These are phyloP conservation scores for Amyloporia xantha DNA, from an alignment of 768 basidiomycete species.

Conservation along the genomic window DNA sequence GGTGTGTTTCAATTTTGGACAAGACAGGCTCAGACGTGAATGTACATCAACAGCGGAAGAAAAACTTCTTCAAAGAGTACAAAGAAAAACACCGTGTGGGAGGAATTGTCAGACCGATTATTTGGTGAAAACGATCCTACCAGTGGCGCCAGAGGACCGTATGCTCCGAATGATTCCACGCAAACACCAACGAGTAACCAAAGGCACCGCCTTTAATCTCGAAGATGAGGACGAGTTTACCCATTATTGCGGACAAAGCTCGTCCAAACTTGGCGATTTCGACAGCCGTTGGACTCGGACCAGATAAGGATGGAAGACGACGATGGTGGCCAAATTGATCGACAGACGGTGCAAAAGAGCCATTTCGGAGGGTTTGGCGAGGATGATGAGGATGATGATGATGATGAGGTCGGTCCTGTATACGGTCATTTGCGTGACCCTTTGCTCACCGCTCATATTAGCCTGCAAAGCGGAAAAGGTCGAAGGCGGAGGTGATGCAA, in stretches of 20 bases:
- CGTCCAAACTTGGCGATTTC: slow-evolving; percentile 46
- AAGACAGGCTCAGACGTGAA: neutral
- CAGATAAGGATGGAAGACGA: slow-evolving; percentile 50
- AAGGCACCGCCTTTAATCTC: slow-evolving; percentile 77
- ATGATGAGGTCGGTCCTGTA: slow-evolving; percentile 33
- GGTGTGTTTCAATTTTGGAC: slow-evolving; percentile 36
- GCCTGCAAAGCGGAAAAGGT: slow-evolving; percentile 82
- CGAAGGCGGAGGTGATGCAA: slow-evolving; percentile 94
- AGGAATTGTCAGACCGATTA: slow-evolving; percentile 85
- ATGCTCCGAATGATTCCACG: slow-evolving; percentile 95
- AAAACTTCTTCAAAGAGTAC: slow-evolving; percentile 83
- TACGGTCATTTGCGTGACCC: neutral
- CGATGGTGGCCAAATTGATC: slow-evolving; percentile 62
- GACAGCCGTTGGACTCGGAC: slow-evolving; percentile 59
- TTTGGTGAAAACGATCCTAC: slow-evolving; percentile 94
- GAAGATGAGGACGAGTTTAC: slow-evolving; percentile 90
- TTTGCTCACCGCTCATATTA: slow-evolving; percentile 24
- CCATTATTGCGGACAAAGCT: slow-evolving; percentile 85
- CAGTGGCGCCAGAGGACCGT: slow-evolving; percentile 91
- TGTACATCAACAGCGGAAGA: slow-evolving; percentile 55
- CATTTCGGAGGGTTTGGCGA: slow-evolving; percentile 90
- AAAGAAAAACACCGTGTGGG: slow-evolving; percentile 77
- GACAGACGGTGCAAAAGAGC: slow-evolving; percentile 53
- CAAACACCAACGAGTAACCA: slow-evolving; percentile 76
- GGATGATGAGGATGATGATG: slow-evolving; percentile 48